Evolutionary conservation across 352 stramenopile species (phyloP), one percentile per base, ranked within the genome.

Genomic region (Hyaloperonospora brassicae): DNA sequence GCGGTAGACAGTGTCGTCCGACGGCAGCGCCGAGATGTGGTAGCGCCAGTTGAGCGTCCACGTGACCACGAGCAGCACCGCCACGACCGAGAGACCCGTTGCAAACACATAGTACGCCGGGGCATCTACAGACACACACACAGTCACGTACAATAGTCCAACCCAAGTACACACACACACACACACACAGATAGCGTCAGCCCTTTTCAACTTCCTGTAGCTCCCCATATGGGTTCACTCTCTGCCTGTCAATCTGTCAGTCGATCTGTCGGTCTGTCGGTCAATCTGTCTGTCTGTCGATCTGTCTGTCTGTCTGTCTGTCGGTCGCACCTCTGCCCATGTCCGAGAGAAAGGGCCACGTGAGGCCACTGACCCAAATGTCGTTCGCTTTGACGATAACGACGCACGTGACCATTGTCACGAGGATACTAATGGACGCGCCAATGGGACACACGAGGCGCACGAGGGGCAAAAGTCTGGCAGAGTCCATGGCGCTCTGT

Each of bases 51-150:
- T 84, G 50, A 81, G 79, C 13, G 51, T 64, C 58, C 64, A 86
- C 12, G 72, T 84, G 55, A 63, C 51, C 14, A 73, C 60, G 12
- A 86, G 62, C 47, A 76, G 41, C 38, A 81, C 17, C 1, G 73
- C 69, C 17, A 57, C 67, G 24, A 79, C 25, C 31, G 72, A 72
- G 50, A 87, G 70, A 2, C 77, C 77, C 23, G 66, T 63, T 34
- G 50, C 61, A 55, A 87, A 86, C 12, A 87, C 60, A 42, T 87
- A 86, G 64, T 78, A 82, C 2, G 71, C 71, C 17, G 74, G 74
- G 27, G 57, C 52, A 45, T 79, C 70, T 78, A 22, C 5, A 61
- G 25, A 54, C 14, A 11, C 47, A 24, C 40, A 45, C 38, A 36
- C 34, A 36, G 9, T 55, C 38, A 60, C 47, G 8, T 17, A 25